phyloP scores from a whole-genome alignment of 192 early-diverging fungal species.

The Linnemannia zychae region DNA sequence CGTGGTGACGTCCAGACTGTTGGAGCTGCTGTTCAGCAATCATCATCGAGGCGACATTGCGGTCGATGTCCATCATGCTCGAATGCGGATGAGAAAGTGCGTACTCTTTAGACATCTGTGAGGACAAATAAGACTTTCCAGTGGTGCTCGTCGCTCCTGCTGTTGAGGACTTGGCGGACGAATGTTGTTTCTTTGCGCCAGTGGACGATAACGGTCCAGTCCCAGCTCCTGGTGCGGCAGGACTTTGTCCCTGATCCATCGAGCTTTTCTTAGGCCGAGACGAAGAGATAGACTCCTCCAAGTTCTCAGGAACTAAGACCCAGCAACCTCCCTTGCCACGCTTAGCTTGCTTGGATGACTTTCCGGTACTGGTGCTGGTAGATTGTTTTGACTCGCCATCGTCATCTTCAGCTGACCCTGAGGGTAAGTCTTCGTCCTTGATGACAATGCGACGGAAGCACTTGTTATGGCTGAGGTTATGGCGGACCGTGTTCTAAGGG shows the following conservation, averaged over 20 bases:
- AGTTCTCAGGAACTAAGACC: constrained; percentile 23
- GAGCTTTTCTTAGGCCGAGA: constrained; percentile 27
- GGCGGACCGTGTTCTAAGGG: constrained; percentile 28
- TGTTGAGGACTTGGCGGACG: not conserved
- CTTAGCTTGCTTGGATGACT: not conserved
- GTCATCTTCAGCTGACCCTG: not conserved
- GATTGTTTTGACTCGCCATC: constrained; percentile 4
- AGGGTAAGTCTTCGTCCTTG: not conserved
- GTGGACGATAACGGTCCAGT: not conserved
- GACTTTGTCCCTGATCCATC: constrained; percentile 1
- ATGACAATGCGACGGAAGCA: constrained; percentile 18
- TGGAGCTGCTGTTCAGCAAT: constrained; percentile 8
- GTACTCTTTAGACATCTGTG: not conserved
- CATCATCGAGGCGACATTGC: constrained; percentile 29
- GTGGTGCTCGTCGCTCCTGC: not conserved
- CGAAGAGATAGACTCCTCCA: constrained; percentile 13
- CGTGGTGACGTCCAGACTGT: not conserved
- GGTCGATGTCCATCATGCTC: constrained; percentile 8
- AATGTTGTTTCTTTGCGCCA: not conserved
- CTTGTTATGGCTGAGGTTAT: constrained; percentile 27
- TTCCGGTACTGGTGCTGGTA: not conserved
- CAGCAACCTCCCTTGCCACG: constrained; percentile 26
- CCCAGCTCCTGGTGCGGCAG: not conserved
- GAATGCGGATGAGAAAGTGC: not conserved
- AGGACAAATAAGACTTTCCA: not conserved